A percentile compares a stretch with the other conserved stretches of the same genome.
Evolutionary conservation across 148 eudicot species (phyloP).

Genomic region (Chenopodium formosanum): DNA sequence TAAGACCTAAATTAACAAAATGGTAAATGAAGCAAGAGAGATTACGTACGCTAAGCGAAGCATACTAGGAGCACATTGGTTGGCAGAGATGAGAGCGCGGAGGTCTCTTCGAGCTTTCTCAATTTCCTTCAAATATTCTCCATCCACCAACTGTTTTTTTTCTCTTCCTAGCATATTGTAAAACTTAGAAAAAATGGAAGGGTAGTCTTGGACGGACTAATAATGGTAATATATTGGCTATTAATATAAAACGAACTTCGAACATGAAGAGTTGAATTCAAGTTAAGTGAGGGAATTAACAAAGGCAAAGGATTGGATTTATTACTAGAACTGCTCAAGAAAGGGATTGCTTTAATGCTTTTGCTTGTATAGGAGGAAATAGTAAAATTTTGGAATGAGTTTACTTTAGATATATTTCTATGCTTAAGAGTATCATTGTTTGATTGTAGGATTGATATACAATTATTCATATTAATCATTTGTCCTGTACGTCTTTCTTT

Average conservation of each 20-base stretch:
- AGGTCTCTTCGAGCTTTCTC: conserved; percentile 71
- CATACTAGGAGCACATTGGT: conserved; percentile 89
- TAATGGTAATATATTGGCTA: neutral
- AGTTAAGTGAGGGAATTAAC: neutral
- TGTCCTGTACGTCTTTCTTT: no score
- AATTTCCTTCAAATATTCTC: conserved; percentile 63
- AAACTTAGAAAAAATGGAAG: neutral
- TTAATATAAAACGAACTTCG: no score
- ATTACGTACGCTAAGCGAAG: conserved; percentile 76
- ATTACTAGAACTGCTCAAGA: conserved; percentile 7
- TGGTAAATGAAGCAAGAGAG: neutral
- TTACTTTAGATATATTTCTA: neutral
- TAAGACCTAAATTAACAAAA: no score
- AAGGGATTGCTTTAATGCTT: conserved; percentile 18
- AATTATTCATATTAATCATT: no score
- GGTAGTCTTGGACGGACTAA: neutral
- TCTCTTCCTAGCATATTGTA: conserved; percentile 3
- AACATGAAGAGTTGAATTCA: neutral
- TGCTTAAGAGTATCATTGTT: no score
- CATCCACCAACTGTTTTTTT: conserved; percentile 32
- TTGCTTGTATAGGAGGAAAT: conserved; percentile 20
- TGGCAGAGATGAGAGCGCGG: conserved; percentile 63
- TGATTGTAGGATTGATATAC: no score
- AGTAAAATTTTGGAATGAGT: conserved; percentile 12
- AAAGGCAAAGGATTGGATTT: neutral